These are phyloP conservation scores for Rhododendron griersonianum DNA, from an alignment of 148 eudicot species.

Conservation along the genomic window DNA sequence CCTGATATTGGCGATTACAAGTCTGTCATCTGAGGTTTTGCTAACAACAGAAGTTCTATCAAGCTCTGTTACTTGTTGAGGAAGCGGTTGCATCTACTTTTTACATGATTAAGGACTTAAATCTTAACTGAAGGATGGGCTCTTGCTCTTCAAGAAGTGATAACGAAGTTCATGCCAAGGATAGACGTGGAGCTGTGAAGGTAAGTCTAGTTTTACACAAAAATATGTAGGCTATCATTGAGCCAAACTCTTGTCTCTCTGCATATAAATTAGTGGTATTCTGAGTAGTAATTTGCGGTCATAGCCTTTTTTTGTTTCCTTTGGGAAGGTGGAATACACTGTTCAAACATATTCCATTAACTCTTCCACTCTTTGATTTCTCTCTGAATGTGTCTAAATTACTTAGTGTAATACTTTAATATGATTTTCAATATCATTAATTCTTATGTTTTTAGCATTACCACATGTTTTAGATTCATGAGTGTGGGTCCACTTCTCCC, in stretches of 20 bases:
- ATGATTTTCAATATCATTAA: background rate
- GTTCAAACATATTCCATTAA: background rate
- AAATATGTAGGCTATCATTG: background rate
- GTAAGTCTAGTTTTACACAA: background rate
- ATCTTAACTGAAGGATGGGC: background rate
- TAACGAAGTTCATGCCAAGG: background rate
- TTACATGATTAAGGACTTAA: background rate
- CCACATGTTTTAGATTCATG: background rate
- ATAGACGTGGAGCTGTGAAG: background rate
- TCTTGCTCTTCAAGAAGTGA: background rate
- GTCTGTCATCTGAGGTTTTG: background rate
- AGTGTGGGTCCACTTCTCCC: background rate
- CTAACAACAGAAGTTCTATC: background rate
- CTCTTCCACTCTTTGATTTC: background rate
- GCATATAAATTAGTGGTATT: background rate
- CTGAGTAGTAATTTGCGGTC: background rate
- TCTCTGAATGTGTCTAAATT: background rate
- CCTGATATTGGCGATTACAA: constrained; percentile 2
- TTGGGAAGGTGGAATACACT: background rate
- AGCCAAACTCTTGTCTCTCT: background rate
- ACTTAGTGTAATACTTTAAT: too few species aligned
- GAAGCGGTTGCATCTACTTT: background rate
- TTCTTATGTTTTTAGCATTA: background rate
- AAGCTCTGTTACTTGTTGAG: background rate
- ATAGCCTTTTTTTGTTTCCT: background rate